Percentiles rank a stretch among this genome's conserved stretches.
These are phyloP conservation scores for Neonothopanus nambi DNA, from an alignment of 1,284 basidiomycete genomes.

Conservation along the genomic window DNA sequence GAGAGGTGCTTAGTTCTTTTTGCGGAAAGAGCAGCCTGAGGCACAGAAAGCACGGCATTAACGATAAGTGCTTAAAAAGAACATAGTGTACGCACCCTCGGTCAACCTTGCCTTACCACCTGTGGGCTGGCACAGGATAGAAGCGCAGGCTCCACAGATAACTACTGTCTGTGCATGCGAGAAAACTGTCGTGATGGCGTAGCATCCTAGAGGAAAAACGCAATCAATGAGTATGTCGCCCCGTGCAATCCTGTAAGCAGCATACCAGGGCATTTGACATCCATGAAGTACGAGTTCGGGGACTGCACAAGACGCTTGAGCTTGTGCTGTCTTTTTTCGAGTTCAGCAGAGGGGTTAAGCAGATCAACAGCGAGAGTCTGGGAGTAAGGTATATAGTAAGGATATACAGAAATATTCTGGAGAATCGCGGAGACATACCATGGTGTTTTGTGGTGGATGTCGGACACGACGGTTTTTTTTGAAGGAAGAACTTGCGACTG, in stretches of 20 bases:
- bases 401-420: no score
- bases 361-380: conserved; percentile 98
- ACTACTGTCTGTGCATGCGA: conserved; percentile 95
- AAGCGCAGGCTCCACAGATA: conserved; percentile 90
- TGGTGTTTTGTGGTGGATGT: no score
- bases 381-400: not conserved
- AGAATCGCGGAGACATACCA: no score
- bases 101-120: conserved; percentile 98
- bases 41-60: not conserved
- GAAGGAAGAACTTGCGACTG: no score
- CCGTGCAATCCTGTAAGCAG: conserved; percentile 11
- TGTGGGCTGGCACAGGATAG: conserved; percentile 96
- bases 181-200: conserved; percentile 94
- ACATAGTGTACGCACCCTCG: conserved; percentile 72
- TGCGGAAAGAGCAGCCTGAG: conserved; percentile 83
- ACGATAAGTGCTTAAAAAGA: conserved; percentile 11
- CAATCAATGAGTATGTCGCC: conserved; percentile 16
- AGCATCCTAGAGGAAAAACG: conserved; percentile 65
- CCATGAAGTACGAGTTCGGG: conserved; percentile 99
- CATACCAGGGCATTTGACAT: conserved; percentile 97
- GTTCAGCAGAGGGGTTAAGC: conserved; percentile 91
- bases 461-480: no score
- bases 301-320: conserved; percentile 99
- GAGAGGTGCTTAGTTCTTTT: conserved; percentile 73
- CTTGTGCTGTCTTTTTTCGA: conserved; percentile 93